Conservation (phyloP, 345 rosid genomes). For the Dimocarpus longan region DNA sequence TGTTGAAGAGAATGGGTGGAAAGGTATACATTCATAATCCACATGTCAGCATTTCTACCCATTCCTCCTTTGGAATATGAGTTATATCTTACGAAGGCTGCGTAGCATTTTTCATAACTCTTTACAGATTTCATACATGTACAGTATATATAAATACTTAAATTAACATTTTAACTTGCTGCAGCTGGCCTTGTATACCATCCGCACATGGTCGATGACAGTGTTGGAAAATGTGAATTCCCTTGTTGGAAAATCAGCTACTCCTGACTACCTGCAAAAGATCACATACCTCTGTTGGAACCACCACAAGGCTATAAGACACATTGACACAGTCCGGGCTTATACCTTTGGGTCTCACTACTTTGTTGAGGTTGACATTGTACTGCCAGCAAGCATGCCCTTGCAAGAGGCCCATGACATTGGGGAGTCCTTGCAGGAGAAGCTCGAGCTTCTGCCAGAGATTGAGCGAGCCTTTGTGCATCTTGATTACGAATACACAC, state of each 20-base stretch:
- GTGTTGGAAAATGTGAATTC: conserved; percentile 95
- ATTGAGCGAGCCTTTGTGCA: conserved; percentile 97
- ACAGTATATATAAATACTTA: background rate
- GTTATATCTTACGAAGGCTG: background rate
- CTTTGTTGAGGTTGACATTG: conserved; percentile 97
- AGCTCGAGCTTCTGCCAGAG: conserved; percentile 84
- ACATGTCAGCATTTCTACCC: background rate
- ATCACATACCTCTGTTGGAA: conserved; percentile 98
- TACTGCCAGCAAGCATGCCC: conserved; percentile 84
- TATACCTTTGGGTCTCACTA: conserved; percentile 99
- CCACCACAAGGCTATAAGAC: conserved; percentile 84
- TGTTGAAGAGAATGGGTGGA: background rate
- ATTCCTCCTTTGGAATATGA: background rate
- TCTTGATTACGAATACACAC: conserved; percentile 91
- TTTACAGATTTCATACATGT: background rate
- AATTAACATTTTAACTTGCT: conserved; percentile 24
- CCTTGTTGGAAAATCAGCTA: conserved; percentile 82
- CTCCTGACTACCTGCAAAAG: conserved; percentile 87
- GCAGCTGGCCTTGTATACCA: conserved; percentile 95
- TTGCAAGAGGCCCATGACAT: conserved; percentile 93
- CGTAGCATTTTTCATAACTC: background rate
- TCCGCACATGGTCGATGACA: conserved; percentile 96
- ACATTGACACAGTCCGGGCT: conserved; percentile 93
- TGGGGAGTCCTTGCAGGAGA: conserved; percentile 89
- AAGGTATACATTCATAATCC: background rate